phyloP scores from a whole-genome alignment of 2,329 filamentous ascomycete genomes.

The Colletotrichum graminicola region DNA sequence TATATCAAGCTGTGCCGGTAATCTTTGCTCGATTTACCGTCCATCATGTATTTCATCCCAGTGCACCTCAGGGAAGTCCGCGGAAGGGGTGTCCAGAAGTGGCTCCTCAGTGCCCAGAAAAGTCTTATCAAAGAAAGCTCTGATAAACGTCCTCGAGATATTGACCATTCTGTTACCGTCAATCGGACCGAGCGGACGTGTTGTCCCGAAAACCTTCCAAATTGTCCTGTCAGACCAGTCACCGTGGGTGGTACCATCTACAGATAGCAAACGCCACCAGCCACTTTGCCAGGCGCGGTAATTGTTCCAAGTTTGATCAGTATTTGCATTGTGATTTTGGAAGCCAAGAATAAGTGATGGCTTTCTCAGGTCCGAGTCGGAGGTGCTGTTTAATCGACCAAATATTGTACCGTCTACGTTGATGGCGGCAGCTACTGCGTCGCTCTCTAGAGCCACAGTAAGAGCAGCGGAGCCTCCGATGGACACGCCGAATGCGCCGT shows the following conservation, averaged over 20 bases:
- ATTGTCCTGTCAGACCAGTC: conserved; percentile 38
- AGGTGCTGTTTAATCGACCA: conserved; percentile 32
- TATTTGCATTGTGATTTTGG: conserved; percentile 39
- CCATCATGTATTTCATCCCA: conserved; percentile 29
- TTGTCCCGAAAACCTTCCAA: conserved; percentile 39
- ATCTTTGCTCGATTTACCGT: conserved; percentile 42
- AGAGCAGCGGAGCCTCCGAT: conserved; percentile 45
- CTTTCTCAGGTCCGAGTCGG: conserved; percentile 42
- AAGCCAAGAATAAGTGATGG: conserved; percentile 45
- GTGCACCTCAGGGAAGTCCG: conserved; percentile 27
- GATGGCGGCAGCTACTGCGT: conserved; percentile 42
- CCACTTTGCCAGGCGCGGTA: conserved; percentile 37
- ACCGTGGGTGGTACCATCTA: conserved; percentile 28
- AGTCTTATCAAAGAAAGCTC: conserved; percentile 38
- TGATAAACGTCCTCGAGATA: conserved; percentile 29
- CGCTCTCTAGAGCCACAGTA: conserved; percentile 36
- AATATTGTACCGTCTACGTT: conserved; percentile 45
- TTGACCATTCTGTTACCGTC: conserved; percentile 37
- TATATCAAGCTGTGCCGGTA: too few species aligned
- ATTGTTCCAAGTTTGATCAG: conserved; percentile 32
- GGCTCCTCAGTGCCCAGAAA: conserved; percentile 6
- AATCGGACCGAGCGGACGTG: conserved; percentile 20
- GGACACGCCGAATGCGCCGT: conserved; percentile 45
- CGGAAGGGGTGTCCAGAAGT: conserved; percentile 29
- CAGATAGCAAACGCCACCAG: conserved; percentile 37